phyloP scores from a whole-genome alignment of 805 yeast genomes.

The Candida rishiriensis region DNA sequence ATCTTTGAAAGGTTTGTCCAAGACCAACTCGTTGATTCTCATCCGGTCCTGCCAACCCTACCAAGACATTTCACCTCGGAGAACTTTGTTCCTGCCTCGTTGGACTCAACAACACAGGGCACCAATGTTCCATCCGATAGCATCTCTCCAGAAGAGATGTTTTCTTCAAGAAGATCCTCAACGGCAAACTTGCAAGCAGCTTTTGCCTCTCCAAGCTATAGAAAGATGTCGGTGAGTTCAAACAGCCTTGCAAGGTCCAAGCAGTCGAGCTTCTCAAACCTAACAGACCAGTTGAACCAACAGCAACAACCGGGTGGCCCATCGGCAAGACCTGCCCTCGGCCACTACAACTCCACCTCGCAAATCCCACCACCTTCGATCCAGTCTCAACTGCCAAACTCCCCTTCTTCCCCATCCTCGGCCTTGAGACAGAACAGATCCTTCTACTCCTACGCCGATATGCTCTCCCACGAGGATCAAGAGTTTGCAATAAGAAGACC shows the following conservation, averaged over 20 bases:
- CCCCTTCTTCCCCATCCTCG: conserved; percentile 37
- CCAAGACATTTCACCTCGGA: conserved; percentile 40
- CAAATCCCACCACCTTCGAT: conserved; percentile 7
- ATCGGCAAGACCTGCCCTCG: conserved; percentile 8
- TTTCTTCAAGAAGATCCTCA: conserved; percentile 48
- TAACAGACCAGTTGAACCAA: conserved; percentile 20
- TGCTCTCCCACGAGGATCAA: conserved; percentile 63
- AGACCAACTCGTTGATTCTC: conserved; percentile 40
- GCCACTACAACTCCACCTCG: conserved; percentile 8
- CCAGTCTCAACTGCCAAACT: conserved; percentile 3
- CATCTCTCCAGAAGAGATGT: conserved; percentile 37
- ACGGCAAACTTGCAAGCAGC: conserved; percentile 45
- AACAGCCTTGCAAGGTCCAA: conserved; percentile 17
- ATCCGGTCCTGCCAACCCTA: conserved; percentile 25
- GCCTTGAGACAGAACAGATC: conserved; percentile 26
- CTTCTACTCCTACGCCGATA: conserved; percentile 77
- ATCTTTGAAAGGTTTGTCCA: conserved; percentile 68
- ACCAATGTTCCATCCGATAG: conserved; percentile 26
- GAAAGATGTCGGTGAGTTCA: conserved; percentile 17
- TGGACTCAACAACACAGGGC: conserved; percentile 45
- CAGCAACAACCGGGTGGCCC: conserved; percentile 2
- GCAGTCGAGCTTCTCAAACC: conserved; percentile 21
- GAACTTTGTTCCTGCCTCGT: conserved; percentile 52
- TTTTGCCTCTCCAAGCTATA: conserved; percentile 17
- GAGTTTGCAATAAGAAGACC: conserved; percentile 54